These are phyloP conservation scores for Xerocomellus intermedius DNA, from an alignment of 768 basidiomycete species.

Conservation along the genomic window DNA sequence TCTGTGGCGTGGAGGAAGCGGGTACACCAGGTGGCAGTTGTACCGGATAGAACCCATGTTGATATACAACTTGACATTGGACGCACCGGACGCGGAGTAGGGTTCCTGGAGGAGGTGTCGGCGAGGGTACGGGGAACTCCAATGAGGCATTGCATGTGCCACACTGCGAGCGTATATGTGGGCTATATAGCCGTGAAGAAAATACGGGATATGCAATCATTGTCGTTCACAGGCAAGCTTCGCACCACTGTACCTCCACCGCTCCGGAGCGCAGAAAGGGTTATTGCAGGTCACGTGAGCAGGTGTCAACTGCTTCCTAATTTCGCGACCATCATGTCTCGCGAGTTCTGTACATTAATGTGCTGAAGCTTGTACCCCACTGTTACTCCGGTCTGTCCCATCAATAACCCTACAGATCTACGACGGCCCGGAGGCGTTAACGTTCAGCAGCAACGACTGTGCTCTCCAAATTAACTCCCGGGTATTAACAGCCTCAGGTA, in stretches of 20 bases:
- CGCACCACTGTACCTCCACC: background rate
- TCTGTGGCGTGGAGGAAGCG: constrained; percentile 12
- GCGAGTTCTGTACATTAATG: too few relatives aligned
- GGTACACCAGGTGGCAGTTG: constrained; percentile 44
- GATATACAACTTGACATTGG: constrained; percentile 56
- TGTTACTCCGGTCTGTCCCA: too few relatives aligned
- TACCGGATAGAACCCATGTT: constrained; percentile 65
- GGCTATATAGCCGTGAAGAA: constrained; percentile 62
- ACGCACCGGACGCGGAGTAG: constrained; percentile 70
- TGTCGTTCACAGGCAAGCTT: constrained; percentile 22
- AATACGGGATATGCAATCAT: constrained; percentile 52
- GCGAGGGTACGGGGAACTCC: constrained; percentile 68
- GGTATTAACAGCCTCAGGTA: too few relatives aligned
- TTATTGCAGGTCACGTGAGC: constrained; percentile 16
- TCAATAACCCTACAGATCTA: too few relatives aligned
- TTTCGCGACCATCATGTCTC: too few relatives aligned
- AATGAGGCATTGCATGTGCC: constrained; percentile 51
- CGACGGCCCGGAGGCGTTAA: too few relatives aligned
- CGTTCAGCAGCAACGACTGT: too few relatives aligned
- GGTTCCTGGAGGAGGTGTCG: constrained; percentile 53
- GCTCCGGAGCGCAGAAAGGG: constrained; percentile 4
- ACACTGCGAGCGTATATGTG: constrained; percentile 68
- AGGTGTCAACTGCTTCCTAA: too few relatives aligned
- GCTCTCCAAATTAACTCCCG: too few relatives aligned
- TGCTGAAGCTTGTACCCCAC: too few relatives aligned